Percentiles rank a stretch among this genome's conserved stretches.
phyloP scores from a whole-genome alignment of 2,329 filamentous ascomycete species.

The Talaromyces sp. region DNA sequence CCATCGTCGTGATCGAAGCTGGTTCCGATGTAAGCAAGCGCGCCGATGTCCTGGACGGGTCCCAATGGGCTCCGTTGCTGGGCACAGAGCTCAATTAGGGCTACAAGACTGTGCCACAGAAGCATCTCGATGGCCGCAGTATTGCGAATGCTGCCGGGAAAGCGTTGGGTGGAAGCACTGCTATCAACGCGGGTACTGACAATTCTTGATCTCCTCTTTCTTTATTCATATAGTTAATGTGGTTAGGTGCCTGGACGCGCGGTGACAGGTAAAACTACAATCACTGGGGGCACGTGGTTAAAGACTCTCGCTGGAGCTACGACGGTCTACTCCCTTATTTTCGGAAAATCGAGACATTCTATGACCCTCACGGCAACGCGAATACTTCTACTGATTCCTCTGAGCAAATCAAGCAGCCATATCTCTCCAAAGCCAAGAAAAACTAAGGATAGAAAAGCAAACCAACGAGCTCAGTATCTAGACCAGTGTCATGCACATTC shows the following conservation, averaged over 20 bases:
- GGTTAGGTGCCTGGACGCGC: conserved; percentile 14
- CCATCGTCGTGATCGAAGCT: background rate
- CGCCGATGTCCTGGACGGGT: background rate
- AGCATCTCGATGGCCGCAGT: background rate
- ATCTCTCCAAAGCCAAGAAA: no score
- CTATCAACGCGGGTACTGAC: background rate
- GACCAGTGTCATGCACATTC: background rate
- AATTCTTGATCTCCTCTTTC: no score
- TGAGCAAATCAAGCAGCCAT: no score
- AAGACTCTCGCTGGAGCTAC: conserved; percentile 19
- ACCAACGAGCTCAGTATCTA: background rate
- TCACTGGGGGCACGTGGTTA: conserved; percentile 16
- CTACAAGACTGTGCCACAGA: conserved; percentile 1
- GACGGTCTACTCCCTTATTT: conserved; percentile 18
- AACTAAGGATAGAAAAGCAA: background rate
- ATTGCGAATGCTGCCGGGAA: conserved; percentile 2
- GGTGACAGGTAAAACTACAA: conserved; percentile 18
- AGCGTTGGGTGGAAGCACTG: background rate
- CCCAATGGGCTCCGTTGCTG: background rate
- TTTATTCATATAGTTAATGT: background rate
- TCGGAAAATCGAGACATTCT: conserved; percentile 18
- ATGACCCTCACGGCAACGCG: conserved; percentile 18
- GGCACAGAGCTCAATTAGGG: conserved; percentile 1
- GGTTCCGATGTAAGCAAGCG: background rate
- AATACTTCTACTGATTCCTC: conserved; percentile 18